Evolutionary conservation across 139 green algal genomes (phyloP).

Genomic region (Chlorella sorokiniana): DNA sequence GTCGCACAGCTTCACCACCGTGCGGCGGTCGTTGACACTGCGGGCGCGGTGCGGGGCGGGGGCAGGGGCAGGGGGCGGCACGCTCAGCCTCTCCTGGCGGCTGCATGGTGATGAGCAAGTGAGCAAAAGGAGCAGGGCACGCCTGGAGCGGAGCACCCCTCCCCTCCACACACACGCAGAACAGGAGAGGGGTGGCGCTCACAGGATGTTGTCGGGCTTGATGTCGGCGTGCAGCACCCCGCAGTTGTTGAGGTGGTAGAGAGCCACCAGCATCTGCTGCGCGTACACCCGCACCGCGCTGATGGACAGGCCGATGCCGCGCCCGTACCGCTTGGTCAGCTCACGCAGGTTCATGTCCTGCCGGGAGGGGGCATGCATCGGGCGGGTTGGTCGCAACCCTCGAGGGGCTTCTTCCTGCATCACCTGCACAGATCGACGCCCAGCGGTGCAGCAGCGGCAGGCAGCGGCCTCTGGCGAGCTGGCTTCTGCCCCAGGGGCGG

Average conservation of each 20-base stretch:
- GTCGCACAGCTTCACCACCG: conserved; percentile 89
- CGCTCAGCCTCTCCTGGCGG: too few relatives aligned
- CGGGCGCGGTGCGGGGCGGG: background rate
- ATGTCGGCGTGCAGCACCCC: conserved; percentile 97
- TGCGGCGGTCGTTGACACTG: conserved; percentile 80
- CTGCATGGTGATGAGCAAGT: too few relatives aligned
- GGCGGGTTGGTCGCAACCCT: background rate
- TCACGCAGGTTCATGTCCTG: conserved; percentile 91
- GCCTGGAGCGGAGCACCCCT: background rate
- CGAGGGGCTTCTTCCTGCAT: too few relatives aligned
- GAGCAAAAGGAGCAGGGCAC: background rate
- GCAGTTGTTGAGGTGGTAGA: conserved; percentile 86
- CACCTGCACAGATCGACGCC: too few relatives aligned
- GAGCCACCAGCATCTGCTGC: conserved; percentile 90
- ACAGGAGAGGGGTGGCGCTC: background rate
- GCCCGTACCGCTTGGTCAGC: conserved; percentile 96
- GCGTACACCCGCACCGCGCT: conserved; percentile 90
- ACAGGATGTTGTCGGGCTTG: conserved; percentile 99
- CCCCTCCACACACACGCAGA: background rate
- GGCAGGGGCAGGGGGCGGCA: background rate
- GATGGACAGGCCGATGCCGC: conserved; percentile 94
- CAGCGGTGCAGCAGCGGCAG: too few relatives aligned
- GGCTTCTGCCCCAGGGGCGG: background rate
- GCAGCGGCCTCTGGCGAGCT: background rate
- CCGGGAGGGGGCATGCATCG: conserved; percentile 28